Evolutionary conservation across 1,139 yeast species (phyloP).

Genomic region (Eremothecium sinecaudum): DNA sequence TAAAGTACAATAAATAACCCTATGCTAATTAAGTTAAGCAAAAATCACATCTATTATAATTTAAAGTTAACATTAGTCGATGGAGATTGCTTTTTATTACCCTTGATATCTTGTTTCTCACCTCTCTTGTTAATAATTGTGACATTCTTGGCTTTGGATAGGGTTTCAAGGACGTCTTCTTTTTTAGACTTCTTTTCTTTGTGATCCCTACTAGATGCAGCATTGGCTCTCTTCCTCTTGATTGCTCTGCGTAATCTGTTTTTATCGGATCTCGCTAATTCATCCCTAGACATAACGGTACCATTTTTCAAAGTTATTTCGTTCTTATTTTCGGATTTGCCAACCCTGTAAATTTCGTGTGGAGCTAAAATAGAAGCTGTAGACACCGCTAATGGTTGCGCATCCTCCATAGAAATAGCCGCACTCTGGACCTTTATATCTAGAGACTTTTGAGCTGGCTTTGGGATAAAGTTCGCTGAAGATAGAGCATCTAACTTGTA

Average conservation of each 20-base stretch:
- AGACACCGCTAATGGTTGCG: slow-evolving; percentile 82
- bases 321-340: slow-evolving; percentile 39
- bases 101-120: slow-evolving; percentile 62
- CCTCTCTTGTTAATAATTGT: slow-evolving; percentile 76
- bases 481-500: slow-evolving; percentile 79
- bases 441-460: slow-evolving; percentile 70
- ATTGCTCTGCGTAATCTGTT: slow-evolving; percentile 78
- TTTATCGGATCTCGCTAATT: slow-evolving; percentile 77
- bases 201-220: slow-evolving; percentile 35
- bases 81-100: slow-evolving; percentile 39
- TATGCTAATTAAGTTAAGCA: no score
- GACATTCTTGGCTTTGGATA: slow-evolving; percentile 65
- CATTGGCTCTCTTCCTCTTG: slow-evolving; percentile 69
- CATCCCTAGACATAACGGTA: slow-evolving; percentile 72
- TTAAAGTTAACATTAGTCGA: slow-evolving; percentile 26
- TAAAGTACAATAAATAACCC: no score
- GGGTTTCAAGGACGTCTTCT: slow-evolving; percentile 61
- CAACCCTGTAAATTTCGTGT: slow-evolving; percentile 77
- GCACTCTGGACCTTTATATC: slow-evolving; percentile 76
- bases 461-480: slow-evolving; percentile 89
- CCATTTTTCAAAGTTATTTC: slow-evolving; percentile 77
- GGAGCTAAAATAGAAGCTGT: slow-evolving; percentile 80
- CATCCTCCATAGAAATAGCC: slow-evolving; percentile 87
- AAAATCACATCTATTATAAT: no score
- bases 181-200: slow-evolving; percentile 45